Conservation (phyloP, 2,329 filamentous ascomycete genomes). For the Scedosporium apiospermum region DNA sequence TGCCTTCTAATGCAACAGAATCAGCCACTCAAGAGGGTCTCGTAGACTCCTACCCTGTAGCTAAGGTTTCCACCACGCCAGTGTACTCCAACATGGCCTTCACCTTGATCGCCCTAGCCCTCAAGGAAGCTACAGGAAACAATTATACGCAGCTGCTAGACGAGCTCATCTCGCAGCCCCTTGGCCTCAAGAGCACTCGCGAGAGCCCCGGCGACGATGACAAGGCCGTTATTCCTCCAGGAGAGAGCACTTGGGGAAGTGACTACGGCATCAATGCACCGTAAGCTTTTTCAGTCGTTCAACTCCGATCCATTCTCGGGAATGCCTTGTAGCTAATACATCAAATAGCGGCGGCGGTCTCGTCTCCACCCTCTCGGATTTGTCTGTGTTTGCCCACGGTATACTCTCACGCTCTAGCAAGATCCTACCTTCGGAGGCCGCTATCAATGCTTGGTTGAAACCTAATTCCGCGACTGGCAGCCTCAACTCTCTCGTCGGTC, state of each 20-base stretch:
- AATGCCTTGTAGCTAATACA: not conserved
- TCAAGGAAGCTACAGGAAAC: conserved; percentile 20
- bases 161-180: conserved; percentile 11
- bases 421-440: conserved; percentile 11
- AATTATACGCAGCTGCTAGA: conserved; percentile 17
- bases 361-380: conserved; percentile 22
- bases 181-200: conserved; percentile 13
- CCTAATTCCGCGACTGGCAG: conserved; percentile 21
- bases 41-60: conserved; percentile 19
- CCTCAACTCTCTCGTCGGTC: conserved; percentile 20
- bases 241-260: conserved; percentile 21
- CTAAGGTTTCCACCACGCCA: conserved; percentile 12
- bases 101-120: conserved; percentile 23
- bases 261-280: conserved; percentile 23
- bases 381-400: conserved; percentile 18
- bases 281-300: conserved; percentile 12
- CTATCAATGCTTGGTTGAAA: conserved; percentile 25
- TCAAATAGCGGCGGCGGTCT: conserved; percentile 21
- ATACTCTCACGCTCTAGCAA: conserved; percentile 19
- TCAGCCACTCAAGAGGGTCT: conserved; percentile 24
- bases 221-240: conserved; percentile 22
- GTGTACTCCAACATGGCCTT: conserved; percentile 33
- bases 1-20: not conserved
- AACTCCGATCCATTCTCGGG: too few species aligned
- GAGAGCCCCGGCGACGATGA: conserved; percentile 19